These are phyloP conservation scores for Crithidia thermophila DNA, from an alignment of 208 protist species.

Conservation along the genomic window DNA sequence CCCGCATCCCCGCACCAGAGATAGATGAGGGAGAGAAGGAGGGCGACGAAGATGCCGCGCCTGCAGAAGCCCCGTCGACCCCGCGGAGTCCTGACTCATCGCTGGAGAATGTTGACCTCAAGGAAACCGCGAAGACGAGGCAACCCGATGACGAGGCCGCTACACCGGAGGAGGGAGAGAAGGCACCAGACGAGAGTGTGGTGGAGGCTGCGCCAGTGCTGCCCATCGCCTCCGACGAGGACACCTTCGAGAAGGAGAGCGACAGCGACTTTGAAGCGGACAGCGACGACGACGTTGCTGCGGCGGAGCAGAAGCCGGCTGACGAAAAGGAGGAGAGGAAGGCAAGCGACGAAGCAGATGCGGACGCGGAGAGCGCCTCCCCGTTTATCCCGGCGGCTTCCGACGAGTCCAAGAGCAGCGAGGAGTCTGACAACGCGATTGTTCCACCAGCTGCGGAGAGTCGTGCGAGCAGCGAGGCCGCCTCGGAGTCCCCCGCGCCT, in stretches of 20 bases:
- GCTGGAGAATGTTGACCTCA: no score
- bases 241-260: neutral
- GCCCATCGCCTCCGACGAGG: neutral
- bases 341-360: no score
- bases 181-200: neutral
- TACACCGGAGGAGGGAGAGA: slow-evolving; percentile 6
- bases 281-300: neutral
- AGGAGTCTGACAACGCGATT: neutral
- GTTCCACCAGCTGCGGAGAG: no score
- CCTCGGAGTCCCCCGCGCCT: neutral
- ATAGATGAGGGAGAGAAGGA: neutral
- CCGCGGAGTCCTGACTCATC: no score
- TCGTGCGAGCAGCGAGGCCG: neutral
- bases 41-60: neutral
- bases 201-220: neutral
- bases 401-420: no score
- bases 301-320: no score
- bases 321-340: neutral
- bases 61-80: neutral
- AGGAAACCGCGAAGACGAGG: no score
- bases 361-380: no score
- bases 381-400: no score
- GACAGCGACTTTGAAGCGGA: neutral
- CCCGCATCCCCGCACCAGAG: no score
- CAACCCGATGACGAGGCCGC: no score